Evolutionary conservation across 768 basidiomycete genomes (phyloP), one percentile per base, ranked within the genome.

Genomic region (Porpolomopsis calyptriformis): DNA sequence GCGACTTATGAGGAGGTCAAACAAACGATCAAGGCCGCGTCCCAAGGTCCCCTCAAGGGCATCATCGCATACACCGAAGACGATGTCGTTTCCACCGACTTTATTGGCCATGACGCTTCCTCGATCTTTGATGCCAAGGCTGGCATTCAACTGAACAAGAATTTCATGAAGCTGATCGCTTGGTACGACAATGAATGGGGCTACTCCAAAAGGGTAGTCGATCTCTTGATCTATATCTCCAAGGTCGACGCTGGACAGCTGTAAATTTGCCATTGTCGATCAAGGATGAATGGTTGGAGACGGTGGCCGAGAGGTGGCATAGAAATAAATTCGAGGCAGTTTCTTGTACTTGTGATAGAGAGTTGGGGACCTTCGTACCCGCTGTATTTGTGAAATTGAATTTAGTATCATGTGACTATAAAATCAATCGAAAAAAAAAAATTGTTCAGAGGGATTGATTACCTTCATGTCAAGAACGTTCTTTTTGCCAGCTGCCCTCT

Each of bases 111-210:
- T 68, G 63, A 68, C 49, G 71, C 76, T 47, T 92, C 89, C 50
- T 88, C 82, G 50, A 87, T 92, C 74, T 98, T 98, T 64, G 94
- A 98, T 60, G 93, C 92, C 56, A 69, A 67, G 51, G 94, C 87
- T 37, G 94, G 94, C 56, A 98, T 98, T 63, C 75, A 81, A 62
- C 80, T 98, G 62, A 96, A 85, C 81, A 58, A 70, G 51, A 82
- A 82, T 70, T 97, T 98, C 58, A 86, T 97, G 74, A 98, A 98
- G 79, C 79, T 96, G 58, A 82, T 98, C 62, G 63, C 86, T 35
- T 96, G 93, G 91, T 93, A 89, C 73, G 86, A 89, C 68, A 91
- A 90, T 67, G 86, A 91, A 69, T 89, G 82, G 83, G 84, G 90
- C 16, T 97, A 96, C 81, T 93, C 90, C 38, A 79, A 71, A 64